Conservation (phyloP, 1,139 yeast species). For the Debaryomyces robertsiae region DNA sequence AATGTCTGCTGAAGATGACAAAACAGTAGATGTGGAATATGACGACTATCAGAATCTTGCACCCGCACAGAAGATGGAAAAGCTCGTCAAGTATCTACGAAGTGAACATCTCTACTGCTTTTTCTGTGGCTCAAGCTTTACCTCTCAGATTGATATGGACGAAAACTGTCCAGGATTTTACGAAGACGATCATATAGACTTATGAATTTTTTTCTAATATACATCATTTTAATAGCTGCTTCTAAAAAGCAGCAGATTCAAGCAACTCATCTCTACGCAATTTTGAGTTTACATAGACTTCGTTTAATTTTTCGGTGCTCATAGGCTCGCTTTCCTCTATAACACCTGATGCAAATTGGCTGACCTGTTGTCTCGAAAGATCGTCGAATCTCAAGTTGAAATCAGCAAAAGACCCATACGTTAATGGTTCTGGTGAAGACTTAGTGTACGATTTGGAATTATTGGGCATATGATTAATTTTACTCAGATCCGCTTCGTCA, state of each 20-base stretch:
- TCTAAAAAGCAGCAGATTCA: constrained; percentile 12
- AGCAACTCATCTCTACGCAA: constrained; percentile 19
- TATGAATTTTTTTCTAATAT: constrained; percentile 5
- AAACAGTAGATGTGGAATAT: constrained; percentile 1
- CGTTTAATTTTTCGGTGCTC: constrained; percentile 20
- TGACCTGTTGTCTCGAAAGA: constrained; percentile 17
- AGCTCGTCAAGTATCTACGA: constrained; percentile 25
- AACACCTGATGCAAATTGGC: constrained; percentile 7
- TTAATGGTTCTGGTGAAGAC: constrained; percentile 21
- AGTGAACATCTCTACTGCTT: constrained; percentile 28
- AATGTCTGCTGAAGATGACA: neutral
- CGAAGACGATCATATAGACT: constrained; percentile 16
- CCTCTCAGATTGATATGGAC: constrained; percentile 19
- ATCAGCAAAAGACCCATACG: constrained; percentile 20
- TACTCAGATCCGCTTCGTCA: constrained; percentile 8
- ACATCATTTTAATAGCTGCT: neutral
- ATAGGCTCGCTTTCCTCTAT: constrained; percentile 26
- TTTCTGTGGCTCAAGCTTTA: constrained; percentile 31
- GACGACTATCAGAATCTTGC: constrained; percentile 1
- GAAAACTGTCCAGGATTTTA: constrained; percentile 27
- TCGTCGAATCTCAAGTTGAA: constrained; percentile 23
- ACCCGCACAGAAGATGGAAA: constrained; percentile 8
- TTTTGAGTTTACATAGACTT: constrained; percentile 20
- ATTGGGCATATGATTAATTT: constrained; percentile 13
- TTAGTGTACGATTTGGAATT: constrained; percentile 16